Base-by-base conservation (phyloP, 2,329 filamentous ascomycete species). In the Didymellaceae sp. region DNA sequence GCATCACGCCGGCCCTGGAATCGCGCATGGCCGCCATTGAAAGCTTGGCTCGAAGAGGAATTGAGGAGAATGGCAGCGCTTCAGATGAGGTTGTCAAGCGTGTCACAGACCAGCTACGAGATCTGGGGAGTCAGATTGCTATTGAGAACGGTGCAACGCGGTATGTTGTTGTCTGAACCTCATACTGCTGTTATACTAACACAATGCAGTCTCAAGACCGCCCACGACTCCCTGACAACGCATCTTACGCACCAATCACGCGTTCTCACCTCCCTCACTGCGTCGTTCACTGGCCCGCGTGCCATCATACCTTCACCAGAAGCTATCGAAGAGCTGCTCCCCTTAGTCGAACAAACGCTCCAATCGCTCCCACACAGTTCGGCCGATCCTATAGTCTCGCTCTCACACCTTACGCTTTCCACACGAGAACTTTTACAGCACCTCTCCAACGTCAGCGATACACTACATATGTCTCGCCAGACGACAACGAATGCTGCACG, bases 391-490 rank as follows among this genome's bases (percentile, higher is more conserved):
- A 82, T 89, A 54, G 83, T 89, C 55, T 80, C 83, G 11, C 75
- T 93, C 11, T 75, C 89, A 10, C 86, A 87, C 2, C 78, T 92
- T 45, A 81, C 90, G 24, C 66, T 84, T 17, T 82, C 84, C 13
- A 83, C 90, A 13, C 81, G 82, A 13, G 86, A 89, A 78, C 86
- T 90, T 4, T 80, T 93, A 7, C 84, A 90, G 64, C 90, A 90
- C 6, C 82, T 99, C 37, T 91, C 90, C 62, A 88, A 91, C 59
- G 80, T 99, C 4, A 91, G 90, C 6, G 94, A 99, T 71, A 92
- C 90, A 3, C 80, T 99, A 25, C 93, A 97, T 74, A 96, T 97
- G 87, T 91, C 89, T 24, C 86, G 91, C 10, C 93, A 97, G 74
- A 89, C 90, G 1, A 94, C 90, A 0, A 88, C 86, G 3, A 88